Base-by-base conservation (phyloP, 1,139 yeast genomes). In the Saccharomycopsis hybrid region DNA sequence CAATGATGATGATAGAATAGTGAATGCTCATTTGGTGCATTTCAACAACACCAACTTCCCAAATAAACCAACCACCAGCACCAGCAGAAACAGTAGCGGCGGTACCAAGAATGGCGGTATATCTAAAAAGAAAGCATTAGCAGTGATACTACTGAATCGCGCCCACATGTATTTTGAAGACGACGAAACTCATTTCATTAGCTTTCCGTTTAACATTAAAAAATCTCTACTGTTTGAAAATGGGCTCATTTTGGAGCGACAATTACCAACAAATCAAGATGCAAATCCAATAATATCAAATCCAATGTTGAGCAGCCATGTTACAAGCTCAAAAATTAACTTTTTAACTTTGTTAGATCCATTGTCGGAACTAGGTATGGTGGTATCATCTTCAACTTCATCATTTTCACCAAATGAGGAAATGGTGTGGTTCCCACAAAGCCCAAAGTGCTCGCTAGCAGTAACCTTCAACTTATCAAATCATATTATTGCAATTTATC, bases 381-480 rank as follows among this genome's bases (percentile, higher is more conserved):
- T 86, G 2, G 77, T 81, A 0, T 78, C 92, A 0, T 80, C 89
- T 0, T 80, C 92, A 0, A 81, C 85, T 0, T 76, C 88, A 0
- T 77, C 82, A 1, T 76, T 87, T 9, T 72, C 83, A 0, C 66
- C 76, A 1, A 68, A 70, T 43, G 95, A 86, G 60, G 76, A 73
- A 49, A 61, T 86, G 41, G 60, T 78, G 43, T 63, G 70, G 28
- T 80, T 78, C 56, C 85, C 86, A 0, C 51, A 57, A 9, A 56
- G 58, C 4, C 66, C 73, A 24, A 56, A 56, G 0, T 57, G 58
- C 2, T 68, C 76, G 0, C 64, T 80, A 25, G 74, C 85, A 50
- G 81, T 78, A 3, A 79, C 86, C 1, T 75, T 65, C 53, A 76
- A 78, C 57, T 58, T 69, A 3, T 60, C 65, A 2, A 82, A 77